A percentile compares a stretch with the other conserved stretches of the same genome.
Conservation (phyloP, 2,329 filamentous ascomycete genomes). For the Fusarium cyanostomum region DNA sequence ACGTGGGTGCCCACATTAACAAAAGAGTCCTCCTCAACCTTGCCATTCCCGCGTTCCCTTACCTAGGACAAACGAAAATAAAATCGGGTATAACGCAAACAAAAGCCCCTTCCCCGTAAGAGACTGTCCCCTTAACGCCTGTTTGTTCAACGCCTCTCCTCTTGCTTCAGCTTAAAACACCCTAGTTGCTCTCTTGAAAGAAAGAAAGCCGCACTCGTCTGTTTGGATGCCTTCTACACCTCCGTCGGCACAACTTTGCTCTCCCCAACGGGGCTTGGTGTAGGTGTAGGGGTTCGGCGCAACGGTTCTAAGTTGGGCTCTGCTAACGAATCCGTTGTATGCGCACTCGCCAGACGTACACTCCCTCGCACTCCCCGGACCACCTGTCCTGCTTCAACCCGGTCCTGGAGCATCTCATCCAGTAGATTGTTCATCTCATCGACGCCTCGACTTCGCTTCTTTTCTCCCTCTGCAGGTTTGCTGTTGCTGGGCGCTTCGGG, state of each 20-base stretch:
- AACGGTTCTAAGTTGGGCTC: constrained; percentile 54
- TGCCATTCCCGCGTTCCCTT: constrained; percentile 27
- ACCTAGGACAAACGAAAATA: constrained; percentile 41
- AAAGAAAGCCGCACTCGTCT: neutral
- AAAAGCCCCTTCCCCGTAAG: constrained; percentile 33
- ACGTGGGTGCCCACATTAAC: constrained; percentile 29
- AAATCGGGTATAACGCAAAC: constrained; percentile 47
- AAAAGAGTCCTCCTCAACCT: constrained; percentile 20
- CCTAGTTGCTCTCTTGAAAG: constrained; percentile 13
- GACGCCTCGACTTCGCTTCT: constrained; percentile 72
- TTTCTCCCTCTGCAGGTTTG: constrained; percentile 43
- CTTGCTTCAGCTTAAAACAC: constrained; percentile 5
- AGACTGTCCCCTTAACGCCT: constrained; percentile 32
- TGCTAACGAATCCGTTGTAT: constrained; percentile 51
- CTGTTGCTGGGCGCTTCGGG: constrained; percentile 22
- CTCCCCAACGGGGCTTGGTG: constrained; percentile 36
- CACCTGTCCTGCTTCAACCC: constrained; percentile 79
- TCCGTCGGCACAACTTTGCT: constrained; percentile 36
- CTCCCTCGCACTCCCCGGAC: constrained; percentile 74
- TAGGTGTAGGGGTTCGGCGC: constrained; percentile 51
- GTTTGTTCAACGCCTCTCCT: constrained; percentile 28
- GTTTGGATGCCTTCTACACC: constrained; percentile 17
- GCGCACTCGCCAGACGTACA: constrained; percentile 65
- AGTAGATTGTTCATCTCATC: constrained; percentile 94
- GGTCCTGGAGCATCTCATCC: constrained; percentile 95